phyloP scores from a whole-genome alignment of 345 rosid genomes.

The Eucalyptus fibrosa region DNA sequence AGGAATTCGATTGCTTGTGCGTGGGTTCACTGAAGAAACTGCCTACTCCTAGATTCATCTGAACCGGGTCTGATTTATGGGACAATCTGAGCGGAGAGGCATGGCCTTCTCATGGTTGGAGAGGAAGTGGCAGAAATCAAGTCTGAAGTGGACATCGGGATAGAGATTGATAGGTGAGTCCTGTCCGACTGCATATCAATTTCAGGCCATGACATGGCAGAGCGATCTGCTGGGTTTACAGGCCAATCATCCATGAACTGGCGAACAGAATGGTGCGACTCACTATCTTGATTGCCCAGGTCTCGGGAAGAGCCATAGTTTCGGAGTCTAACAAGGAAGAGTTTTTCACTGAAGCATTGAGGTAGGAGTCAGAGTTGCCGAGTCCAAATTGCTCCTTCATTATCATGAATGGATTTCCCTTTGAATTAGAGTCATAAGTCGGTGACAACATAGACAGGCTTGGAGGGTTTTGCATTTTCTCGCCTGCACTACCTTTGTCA shows the following conservation, averaged over 20 bases:
- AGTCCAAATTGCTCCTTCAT: conserved; percentile 31
- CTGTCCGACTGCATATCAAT: conserved; percentile 3
- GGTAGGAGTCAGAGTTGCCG: conserved; percentile 27
- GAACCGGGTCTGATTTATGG: conserved; percentile 24
- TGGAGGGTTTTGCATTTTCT: conserved; percentile 12
- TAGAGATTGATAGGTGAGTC: conserved; percentile 57
- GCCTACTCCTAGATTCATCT: conserved; percentile 44
- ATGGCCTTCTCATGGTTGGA: conserved; percentile 25
- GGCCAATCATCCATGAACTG: conserved; percentile 66
- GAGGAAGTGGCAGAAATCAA: conserved; percentile 39
- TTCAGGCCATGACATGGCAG: conserved; percentile 32
- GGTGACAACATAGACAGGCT: conserved; percentile 12
- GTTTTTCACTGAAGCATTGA: conserved; percentile 25
- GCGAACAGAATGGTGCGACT: conserved; percentile 28
- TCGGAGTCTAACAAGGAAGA: conserved; percentile 13
- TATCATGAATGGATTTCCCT: conserved; percentile 17
- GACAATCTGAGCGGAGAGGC: conserved; percentile 38
- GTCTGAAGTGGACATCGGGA: conserved; percentile 33
- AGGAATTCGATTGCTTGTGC: conserved; percentile 39
- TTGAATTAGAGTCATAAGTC: conserved; percentile 8
- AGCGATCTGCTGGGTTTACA: conserved; percentile 18
- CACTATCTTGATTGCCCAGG: conserved; percentile 12
- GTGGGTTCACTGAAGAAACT: conserved; percentile 9
- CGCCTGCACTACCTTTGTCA: conserved; percentile 9
- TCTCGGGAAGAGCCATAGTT: conserved; percentile 26